Evolutionary conservation across 2,329 filamentous ascomycete genomes (phyloP).

Genomic region (Exophiala aquamarina): DNA sequence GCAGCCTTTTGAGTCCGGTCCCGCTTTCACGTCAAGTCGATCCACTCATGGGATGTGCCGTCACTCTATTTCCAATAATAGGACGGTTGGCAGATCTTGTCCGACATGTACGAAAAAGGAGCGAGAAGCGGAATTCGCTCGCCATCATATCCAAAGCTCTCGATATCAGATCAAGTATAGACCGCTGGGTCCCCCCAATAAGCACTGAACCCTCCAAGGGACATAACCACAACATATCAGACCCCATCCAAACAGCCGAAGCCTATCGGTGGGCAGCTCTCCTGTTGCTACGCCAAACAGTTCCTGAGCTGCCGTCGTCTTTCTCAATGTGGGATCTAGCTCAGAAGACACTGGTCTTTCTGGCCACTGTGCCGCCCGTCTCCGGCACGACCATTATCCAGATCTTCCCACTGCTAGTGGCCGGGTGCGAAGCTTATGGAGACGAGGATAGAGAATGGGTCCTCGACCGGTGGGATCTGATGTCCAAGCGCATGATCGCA

Average conservation of each 20-base stretch:
- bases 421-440: constrained; percentile 61
- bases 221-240: constrained; percentile 58
- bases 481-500: constrained; percentile 62
- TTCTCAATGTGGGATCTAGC: constrained; percentile 56
- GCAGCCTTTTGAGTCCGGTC: constrained; percentile 26
- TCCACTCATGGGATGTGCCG: constrained; percentile 68
- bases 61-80: constrained; percentile 66
- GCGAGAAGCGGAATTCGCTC: constrained; percentile 49
- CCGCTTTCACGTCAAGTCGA: constrained; percentile 53
- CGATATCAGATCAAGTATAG: constrained; percentile 59
- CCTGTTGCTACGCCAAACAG: constrained; percentile 65
- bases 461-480: constrained; percentile 59
- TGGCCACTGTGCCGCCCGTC: constrained; percentile 62
- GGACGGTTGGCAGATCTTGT: constrained; percentile 66
- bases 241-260: constrained; percentile 64
- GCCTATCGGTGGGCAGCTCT: constrained; percentile 67
- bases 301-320: constrained; percentile 65
- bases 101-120: constrained; percentile 55
- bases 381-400: constrained; percentile 67
- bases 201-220: constrained; percentile 61
- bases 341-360: constrained; percentile 58
- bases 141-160: constrained; percentile 62
- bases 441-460: constrained; percentile 66
- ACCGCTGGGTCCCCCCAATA: constrained; percentile 58
- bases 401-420: constrained; percentile 66